Evolutionary conservation across 768 basidiomycete species (phyloP).

Genomic region (Agrocybe pediades): DNA sequence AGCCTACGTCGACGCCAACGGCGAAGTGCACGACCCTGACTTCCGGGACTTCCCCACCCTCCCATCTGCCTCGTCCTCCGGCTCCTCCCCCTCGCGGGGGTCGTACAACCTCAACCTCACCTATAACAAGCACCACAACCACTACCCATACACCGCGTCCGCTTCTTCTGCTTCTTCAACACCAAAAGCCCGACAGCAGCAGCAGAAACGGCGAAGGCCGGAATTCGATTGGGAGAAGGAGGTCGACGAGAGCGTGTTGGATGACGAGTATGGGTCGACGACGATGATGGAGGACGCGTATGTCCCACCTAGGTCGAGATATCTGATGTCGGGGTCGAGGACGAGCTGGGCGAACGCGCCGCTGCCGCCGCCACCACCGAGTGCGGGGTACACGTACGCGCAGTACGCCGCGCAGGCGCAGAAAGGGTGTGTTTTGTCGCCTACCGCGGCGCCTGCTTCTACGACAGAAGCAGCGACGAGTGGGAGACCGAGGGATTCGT

Average conservation of each 20-base stretch:
- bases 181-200: neutral
- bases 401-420: neutral
- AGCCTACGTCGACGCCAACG: slow-evolving; percentile 62
- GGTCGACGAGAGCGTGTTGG: slow-evolving; percentile 26
- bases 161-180: neutral
- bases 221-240: slow-evolving; percentile 26
- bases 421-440: neutral
- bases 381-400: neutral
- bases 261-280: slow-evolving; percentile 21
- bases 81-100: slow-evolving; percentile 27
- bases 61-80: neutral
- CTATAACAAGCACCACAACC: neutral
- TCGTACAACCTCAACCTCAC: slow-evolving; percentile 12
- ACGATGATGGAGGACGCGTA: neutral
- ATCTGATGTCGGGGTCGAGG: too few species aligned
- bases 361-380: too few species aligned
- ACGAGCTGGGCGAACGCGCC: too few species aligned
- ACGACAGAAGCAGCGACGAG: too few species aligned
- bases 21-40: slow-evolving; percentile 69
- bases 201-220: slow-evolving; percentile 10
- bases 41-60: slow-evolving; percentile 58
- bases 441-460: slow-evolving; percentile 10
- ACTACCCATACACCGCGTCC: neutral
- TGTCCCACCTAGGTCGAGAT: too few species aligned
- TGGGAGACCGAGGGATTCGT: slow-evolving; percentile 20